Evolutionary conservation across 805 yeast species (phyloP), one percentile per base, ranked within the genome.

Genomic region (Candida germanica): DNA sequence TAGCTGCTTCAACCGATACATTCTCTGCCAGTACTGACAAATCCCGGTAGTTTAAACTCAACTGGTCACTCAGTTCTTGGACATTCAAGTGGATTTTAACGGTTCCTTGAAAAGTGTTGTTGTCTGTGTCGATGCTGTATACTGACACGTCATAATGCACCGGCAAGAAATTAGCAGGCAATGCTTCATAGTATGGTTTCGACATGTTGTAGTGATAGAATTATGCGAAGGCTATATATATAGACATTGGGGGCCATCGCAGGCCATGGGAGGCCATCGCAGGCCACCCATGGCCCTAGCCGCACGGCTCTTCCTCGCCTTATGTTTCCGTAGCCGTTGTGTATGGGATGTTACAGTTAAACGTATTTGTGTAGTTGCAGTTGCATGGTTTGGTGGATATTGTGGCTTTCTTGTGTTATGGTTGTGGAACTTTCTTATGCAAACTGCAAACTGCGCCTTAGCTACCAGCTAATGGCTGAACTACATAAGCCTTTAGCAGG

Each of bases 111-210:
- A 71, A 80, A 1, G 69, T 54, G 44, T 69, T 71, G 23, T 59
- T 58, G 6, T 49, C 57, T 19, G 69, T 57, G 49, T 80, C 74
- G 25, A 94, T 87, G 49, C 79, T 81, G 36, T 79, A 63, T 13
- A 79, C 71, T 22, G 61, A 39, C 12, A 93, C 58, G 36, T 78
- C 75, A 56, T 93, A 91, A 59, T 84, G 85, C 23, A 64, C 49
- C 23, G 98, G 97, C 40, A 71, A 71, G 42, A 88, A 83, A 36
- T 73, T 66, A 32, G 67, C 66, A 49, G 86, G 94, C 42, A 79
- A 75, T 4, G 78, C 70, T 43, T 66, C 66, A 45, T 66, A 66
- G 48, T 65, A 65, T 5, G 57, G 56, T 27, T 31, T 31, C 10
- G 27, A n/a, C n/a, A n/a, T n/a, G n/a, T n/a, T n/a, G n/a, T n/a